Conservation (phyloP, 169 alveolate genomes). For the Cryptosporidium viatorum region DNA sequence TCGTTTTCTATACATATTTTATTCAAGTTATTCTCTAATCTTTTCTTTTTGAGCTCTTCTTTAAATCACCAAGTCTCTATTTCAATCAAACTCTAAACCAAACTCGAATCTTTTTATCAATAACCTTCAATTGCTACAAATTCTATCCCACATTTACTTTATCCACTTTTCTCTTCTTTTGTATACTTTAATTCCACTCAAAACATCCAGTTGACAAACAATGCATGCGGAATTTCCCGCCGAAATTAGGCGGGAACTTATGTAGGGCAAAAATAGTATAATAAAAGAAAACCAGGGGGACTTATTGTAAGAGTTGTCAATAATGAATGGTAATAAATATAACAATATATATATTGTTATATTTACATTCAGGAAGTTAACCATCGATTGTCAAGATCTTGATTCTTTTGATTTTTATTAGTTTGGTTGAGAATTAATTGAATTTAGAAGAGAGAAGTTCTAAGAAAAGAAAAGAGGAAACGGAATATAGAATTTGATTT, state of each 20-base stretch:
- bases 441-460: not conserved
- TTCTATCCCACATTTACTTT: not conserved
- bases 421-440: not conserved
- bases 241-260: not conserved
- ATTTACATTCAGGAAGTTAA: not conserved
- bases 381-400: not conserved
- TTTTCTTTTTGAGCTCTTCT: not conserved
- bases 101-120: too few species aligned
- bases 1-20: not conserved
- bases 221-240: not conserved
- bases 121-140: too few species aligned
- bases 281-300: not conserved
- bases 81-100: not conserved
- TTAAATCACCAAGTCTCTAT: not conserved
- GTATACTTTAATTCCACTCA: not conserved
- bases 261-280: not conserved
- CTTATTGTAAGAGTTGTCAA: not conserved
- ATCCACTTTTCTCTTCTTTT: not conserved
- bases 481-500: not conserved
- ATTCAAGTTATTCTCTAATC: not conserved
- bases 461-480: not conserved
- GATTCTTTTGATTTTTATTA: not conserved
- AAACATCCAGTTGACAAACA: not conserved
- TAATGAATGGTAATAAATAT: not conserved
- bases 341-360: not conserved